Evolutionary conservation across 345 rosid genomes (phyloP), one percentile per base, ranked within the genome.

Genomic region (Boechera stricta): DNA sequence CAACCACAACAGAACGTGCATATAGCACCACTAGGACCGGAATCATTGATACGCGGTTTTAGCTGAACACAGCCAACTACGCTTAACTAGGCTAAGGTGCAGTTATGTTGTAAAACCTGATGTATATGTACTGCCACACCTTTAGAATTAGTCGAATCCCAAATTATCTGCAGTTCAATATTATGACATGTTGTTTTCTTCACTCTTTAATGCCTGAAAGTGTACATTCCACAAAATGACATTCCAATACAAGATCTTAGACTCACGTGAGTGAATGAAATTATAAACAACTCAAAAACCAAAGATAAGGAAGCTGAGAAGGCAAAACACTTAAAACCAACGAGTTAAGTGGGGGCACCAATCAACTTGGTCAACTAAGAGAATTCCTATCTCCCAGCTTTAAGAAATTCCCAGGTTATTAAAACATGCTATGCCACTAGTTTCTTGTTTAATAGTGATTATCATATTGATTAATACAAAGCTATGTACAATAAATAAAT

Each of bases 1-100:
- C 77, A 69, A 26, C 80, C 83, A 47, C 62, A 58, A 35, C 88
- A 78, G 29, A 82, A 81, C 38, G 59, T 85, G 29, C 82, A 29
- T 45, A 65, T 89, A 70, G 68, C 79, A 24, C 92, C 91, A 57
- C 71, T 89, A 41, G 87, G 82, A 63, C 94, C 90, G 41, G 92
- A 89, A 79, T 83, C 83, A 64, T 77, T 85, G 52, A 54, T 85
- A 48, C 82, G 67, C 6, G 47, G 73, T 32, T 82, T 82, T 66
- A 82, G 81, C 73, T 87, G 78, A 77, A 73, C 55, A 58, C 11
- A 44, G 58, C 58, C 74, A 66, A 67, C 52, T 65, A 65, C 64
- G 64, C 26, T 78, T 60, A 78, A 67, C 53, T 66, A 66, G 70
- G 70, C 29, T 78, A 67, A 78, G 77, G 57, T 42, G 55, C 56